Evolutionary conservation across 169 alveolate genomes (phyloP).

Genomic region (Plasmodium relictum): DNA sequence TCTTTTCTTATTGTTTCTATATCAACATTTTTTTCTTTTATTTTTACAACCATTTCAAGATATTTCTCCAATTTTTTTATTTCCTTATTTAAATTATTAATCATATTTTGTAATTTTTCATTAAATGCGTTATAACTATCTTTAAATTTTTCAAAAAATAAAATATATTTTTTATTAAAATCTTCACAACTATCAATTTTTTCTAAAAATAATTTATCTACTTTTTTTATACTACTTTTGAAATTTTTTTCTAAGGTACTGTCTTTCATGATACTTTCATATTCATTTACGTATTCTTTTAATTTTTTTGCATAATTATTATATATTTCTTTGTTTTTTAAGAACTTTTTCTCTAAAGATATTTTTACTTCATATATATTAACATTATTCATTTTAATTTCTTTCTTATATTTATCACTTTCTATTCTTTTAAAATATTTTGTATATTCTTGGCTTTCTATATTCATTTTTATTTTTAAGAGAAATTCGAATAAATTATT

Average conservation of each 20-base stretch:
- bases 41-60: conserved; percentile 24
- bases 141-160: conserved; percentile 11
- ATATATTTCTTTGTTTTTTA: conserved; percentile 48
- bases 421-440: conserved; percentile 9
- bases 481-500: conserved; percentile 2
- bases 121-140: background rate
- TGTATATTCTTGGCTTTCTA: conserved; percentile 16
- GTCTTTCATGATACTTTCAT: conserved; percentile 1
- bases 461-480: conserved; percentile 35
- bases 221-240: background rate
- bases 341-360: conserved; percentile 7
- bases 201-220: conserved; percentile 17
- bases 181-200: conserved; percentile 1
- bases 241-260: background rate
- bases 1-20: background rate
- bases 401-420: background rate
- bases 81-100: conserved; percentile 25
- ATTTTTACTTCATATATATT: background rate
- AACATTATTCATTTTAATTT: background rate
- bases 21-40: conserved; percentile 28
- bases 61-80: conserved; percentile 50
- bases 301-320: conserved; percentile 8
- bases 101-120: conserved; percentile 27
- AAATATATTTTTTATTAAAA: background rate
- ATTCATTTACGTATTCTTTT: conserved; percentile 15